Conservation (phyloP, 441 rosid species). For the Brassica hybrid region DNA sequence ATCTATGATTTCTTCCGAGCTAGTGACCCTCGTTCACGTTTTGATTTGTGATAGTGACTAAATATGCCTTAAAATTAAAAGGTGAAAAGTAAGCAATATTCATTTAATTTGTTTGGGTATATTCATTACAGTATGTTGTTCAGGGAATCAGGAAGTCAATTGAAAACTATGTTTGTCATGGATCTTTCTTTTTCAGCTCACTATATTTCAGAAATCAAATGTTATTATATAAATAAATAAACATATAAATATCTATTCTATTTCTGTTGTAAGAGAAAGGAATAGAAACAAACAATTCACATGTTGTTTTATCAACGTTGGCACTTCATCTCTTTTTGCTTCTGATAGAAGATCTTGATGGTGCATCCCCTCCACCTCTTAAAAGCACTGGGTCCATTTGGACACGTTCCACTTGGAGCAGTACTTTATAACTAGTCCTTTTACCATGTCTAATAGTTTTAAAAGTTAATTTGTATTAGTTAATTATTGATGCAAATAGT, state of each 20-base stretch:
- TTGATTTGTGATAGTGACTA: constrained; percentile 12
- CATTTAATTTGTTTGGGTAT: no score
- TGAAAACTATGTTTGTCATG: not conserved
- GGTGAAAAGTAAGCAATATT: no score
- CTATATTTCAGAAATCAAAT: not conserved
- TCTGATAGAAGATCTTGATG: not conserved
- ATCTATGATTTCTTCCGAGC: not conserved
- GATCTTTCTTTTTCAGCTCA: not conserved
- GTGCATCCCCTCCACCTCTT: not conserved
- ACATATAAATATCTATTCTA: no score
- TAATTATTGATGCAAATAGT: not conserved
- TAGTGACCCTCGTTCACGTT: constrained; percentile 4
- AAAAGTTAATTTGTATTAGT: not conserved
- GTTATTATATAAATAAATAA: not conserved
- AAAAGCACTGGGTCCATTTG: not conserved
- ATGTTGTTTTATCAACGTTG: not conserved
- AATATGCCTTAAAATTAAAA: not conserved
- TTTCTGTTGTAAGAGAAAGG: not conserved
- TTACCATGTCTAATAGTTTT: not conserved
- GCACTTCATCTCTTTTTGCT: not conserved
- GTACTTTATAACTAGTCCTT: not conserved
- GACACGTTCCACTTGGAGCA: constrained; percentile 5
- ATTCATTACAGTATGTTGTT: not conserved
- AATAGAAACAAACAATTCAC: not conserved
- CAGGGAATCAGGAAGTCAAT: not conserved